Evolutionary conservation across 805 yeast genomes (phyloP).

Genomic region (Starmerella floricola): DNA sequence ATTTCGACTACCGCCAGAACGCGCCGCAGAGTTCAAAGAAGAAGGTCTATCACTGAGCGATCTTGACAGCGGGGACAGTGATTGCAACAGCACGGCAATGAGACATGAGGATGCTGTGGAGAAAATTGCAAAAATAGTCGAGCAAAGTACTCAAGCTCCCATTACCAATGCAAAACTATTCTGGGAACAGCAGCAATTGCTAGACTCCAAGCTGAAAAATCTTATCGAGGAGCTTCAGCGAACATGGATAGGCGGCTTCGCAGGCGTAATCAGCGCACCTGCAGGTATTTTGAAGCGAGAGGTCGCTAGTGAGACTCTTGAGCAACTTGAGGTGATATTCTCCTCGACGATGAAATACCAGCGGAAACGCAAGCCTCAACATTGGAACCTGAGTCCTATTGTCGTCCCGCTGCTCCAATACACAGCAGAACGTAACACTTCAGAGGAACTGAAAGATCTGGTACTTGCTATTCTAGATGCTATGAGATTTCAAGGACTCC

Average conservation of each 20-base stretch:
- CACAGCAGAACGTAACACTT: constrained; percentile 2
- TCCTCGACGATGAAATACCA: neutral
- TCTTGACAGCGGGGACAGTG: too few relatives aligned
- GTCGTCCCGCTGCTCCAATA: neutral
- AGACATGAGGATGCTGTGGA: neutral
- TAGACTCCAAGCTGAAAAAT: constrained; percentile 45
- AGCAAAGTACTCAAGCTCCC: neutral
- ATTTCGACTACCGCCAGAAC: constrained; percentile 1
- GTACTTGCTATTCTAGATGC: constrained; percentile 31
- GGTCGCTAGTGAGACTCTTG: too few relatives aligned
- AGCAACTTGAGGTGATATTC: neutral
- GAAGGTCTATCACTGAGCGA: too few relatives aligned
- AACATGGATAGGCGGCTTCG: constrained; percentile 69
- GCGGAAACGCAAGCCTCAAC: constrained; percentile 29
- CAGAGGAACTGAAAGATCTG: constrained; percentile 41
- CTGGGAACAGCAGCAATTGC: constrained; percentile 59
- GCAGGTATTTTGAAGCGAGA: too few relatives aligned
- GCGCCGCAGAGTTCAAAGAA: neutral
- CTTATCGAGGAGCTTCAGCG: constrained; percentile 49
- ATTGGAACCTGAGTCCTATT: constrained; percentile 29
- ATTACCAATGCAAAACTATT: constrained; percentile 35
- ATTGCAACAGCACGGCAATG: neutral
- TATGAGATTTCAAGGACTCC: constrained; percentile 50
- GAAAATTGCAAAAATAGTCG: neutral
- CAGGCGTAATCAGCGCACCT: constrained; percentile 43